A percentile compares a stretch with the other conserved stretches of the same genome.
These are phyloP conservation scores for Pyrenophora tritici-repentis DNA, from an alignment of 2,329 filamentous ascomycete species.

Conservation along the genomic window DNA sequence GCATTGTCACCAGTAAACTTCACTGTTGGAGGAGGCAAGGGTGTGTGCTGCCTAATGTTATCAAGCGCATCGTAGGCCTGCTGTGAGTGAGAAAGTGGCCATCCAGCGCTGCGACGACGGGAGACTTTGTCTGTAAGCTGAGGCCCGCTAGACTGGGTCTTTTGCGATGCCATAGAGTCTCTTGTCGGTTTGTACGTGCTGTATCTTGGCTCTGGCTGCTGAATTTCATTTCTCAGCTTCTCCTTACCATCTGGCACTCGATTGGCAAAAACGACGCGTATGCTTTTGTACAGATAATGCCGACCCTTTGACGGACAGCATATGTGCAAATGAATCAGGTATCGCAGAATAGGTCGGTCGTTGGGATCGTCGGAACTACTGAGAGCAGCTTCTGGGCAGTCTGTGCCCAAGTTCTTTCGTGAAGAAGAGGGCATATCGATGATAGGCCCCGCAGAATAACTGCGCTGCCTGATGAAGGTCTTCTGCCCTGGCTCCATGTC, in stretches of 20 bases:
- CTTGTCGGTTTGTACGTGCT: conserved; percentile 75
- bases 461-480: conserved; percentile 92
- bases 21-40: conserved; percentile 41
- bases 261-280: conserved; percentile 95
- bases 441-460: conserved; percentile 85
- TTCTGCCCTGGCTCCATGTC: conserved; percentile 95
- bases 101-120: conserved; percentile 41
- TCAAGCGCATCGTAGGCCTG: conserved; percentile 36
- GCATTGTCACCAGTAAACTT: conserved; percentile 36
- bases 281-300: conserved; percentile 88
- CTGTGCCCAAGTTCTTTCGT: conserved; percentile 56
- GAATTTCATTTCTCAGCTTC: conserved; percentile 85
- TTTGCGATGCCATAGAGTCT: conserved; percentile 43
- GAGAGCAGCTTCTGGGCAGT: conserved; percentile 58
- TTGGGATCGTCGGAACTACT: conserved; percentile 55
- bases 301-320: conserved; percentile 83
- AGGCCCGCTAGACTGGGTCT: conserved; percentile 23
- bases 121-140: conserved; percentile 35
- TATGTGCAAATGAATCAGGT: conserved; percentile 90
- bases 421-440: conserved; percentile 68
- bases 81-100: conserved; percentile 34
- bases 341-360: conserved; percentile 78
- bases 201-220: conserved; percentile 85
- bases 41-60: conserved; percentile 27
- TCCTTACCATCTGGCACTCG: conserved; percentile 95